A percentile compares a stretch with the other conserved stretches of the same genome.
phyloP scores from a whole-genome alignment of 305 asterid species.

The Andrographis paniculata region DNA sequence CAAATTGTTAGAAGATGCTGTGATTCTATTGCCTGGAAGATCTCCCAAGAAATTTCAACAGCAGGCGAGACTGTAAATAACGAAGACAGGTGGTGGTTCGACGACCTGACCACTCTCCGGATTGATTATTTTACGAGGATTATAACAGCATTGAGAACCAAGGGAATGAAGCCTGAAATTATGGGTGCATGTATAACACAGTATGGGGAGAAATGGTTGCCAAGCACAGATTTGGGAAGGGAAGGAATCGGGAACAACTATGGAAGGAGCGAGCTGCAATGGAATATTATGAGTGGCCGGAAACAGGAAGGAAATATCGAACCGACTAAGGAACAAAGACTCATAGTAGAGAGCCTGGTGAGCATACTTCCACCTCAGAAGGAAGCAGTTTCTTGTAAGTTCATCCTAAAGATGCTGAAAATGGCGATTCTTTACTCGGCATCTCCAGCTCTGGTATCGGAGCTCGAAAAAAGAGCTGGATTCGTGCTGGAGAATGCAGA shows the following conservation, averaged over 20 bases:
- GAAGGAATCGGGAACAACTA: constrained; percentile 15
- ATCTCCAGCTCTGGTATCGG: constrained; percentile 65
- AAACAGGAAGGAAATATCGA: constrained; percentile 30
- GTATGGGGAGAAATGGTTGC: constrained; percentile 58
- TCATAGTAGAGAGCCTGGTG: constrained; percentile 58
- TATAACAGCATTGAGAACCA: constrained; percentile 50
- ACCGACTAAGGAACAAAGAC: constrained; percentile 38
- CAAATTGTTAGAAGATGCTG: constrained; percentile 85
- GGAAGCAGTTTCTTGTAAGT: constrained; percentile 65
- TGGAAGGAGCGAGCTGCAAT: constrained; percentile 40
- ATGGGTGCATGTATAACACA: constrained; percentile 54
- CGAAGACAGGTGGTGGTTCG: constrained; percentile 57
- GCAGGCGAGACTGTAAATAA: constrained; percentile 18
- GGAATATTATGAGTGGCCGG: constrained; percentile 49
- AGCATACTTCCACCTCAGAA: constrained; percentile 63
- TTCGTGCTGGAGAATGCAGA: constrained; percentile 57
- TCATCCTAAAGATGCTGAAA: constrained; percentile 56
- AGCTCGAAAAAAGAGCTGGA: constrained; percentile 76
- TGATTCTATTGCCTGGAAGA: constrained; percentile 65
- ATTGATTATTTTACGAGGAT: constrained; percentile 59
- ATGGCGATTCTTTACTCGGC: constrained; percentile 50
- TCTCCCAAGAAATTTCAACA: constrained; percentile 34
- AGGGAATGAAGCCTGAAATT: constrained; percentile 44
- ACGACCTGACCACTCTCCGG: constrained; percentile 48
- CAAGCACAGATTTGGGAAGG: constrained; percentile 27